These are phyloP conservation scores for Lophiotrema nucula DNA, from an alignment of 495 filamentous ascomycete genomes.

Conservation along the genomic window DNA sequence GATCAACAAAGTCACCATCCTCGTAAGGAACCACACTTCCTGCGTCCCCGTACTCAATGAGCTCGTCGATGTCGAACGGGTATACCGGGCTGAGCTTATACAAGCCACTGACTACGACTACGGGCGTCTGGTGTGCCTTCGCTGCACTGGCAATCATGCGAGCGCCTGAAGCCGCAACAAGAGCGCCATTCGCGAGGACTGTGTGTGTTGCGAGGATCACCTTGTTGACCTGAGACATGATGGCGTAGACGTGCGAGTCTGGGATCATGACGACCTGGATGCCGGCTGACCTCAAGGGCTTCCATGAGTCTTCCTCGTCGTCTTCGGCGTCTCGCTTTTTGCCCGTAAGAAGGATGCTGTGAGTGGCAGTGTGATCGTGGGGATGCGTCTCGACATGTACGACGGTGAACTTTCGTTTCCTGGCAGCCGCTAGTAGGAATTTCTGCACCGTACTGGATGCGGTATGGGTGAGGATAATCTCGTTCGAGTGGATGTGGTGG, in stretches of 20 bases:
- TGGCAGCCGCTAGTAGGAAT: slow-evolving; percentile 79
- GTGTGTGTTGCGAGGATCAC: slow-evolving; percentile 84
- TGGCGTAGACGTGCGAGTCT: slow-evolving; percentile 79
- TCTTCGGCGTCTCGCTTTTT: slow-evolving; percentile 45
- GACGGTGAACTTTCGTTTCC: slow-evolving; percentile 84
- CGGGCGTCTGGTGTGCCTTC: slow-evolving; percentile 71
- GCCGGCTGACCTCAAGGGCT: slow-evolving; percentile 70
- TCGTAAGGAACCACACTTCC: slow-evolving; percentile 69
- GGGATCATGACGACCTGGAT: slow-evolving; percentile 79
- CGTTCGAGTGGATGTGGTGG: slow-evolving; percentile 85
- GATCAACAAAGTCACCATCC: slow-evolving; percentile 70
- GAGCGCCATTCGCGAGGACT: slow-evolving; percentile 80
- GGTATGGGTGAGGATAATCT: slow-evolving; percentile 81
- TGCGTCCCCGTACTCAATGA: slow-evolving; percentile 80
- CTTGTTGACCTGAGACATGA: slow-evolving; percentile 93
- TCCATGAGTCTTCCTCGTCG: slow-evolving; percentile 60
- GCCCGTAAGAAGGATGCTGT: slow-evolving; percentile 57
- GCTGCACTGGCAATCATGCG: slow-evolving; percentile 78
- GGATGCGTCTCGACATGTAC: slow-evolving; percentile 72
- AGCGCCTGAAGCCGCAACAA: slow-evolving; percentile 76
- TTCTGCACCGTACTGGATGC: slow-evolving; percentile 79
- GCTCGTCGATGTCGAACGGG: slow-evolving; percentile 70
- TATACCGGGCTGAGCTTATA: slow-evolving; percentile 90
- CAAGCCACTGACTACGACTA: slow-evolving; percentile 79
- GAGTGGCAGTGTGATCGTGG: slow-evolving; percentile 62